phyloP scores from a whole-genome alignment of 768 basidiomycete genomes.

The Tricholomella constricta region DNA sequence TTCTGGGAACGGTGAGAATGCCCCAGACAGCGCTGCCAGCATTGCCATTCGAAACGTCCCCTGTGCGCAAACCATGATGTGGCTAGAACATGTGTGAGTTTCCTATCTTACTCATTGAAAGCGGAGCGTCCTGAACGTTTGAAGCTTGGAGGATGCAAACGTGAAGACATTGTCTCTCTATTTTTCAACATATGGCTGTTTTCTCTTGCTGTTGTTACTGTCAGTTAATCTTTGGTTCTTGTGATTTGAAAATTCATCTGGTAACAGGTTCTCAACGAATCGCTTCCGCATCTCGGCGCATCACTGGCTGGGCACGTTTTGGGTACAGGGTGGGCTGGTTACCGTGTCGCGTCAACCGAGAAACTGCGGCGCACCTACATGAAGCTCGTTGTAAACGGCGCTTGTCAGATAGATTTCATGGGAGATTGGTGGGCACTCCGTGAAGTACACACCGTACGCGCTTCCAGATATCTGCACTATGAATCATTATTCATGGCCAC shows the following conservation, averaged over 20 bases:
- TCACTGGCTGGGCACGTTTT: slow-evolving; percentile 48
- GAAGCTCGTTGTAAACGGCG: slow-evolving; percentile 33
- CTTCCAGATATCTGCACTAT: neutral
- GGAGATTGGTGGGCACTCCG: slow-evolving; percentile 44
- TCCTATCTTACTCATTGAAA: neutral
- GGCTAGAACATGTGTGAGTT: slow-evolving; percentile 48
- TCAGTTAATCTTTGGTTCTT: slow-evolving; percentile 23
- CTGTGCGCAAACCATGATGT: slow-evolving; percentile 46
- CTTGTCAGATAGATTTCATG: slow-evolving; percentile 45
- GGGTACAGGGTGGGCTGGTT: slow-evolving; percentile 49
- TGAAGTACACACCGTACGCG: slow-evolving; percentile 38
- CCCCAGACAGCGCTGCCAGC: neutral
- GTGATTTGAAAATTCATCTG: neutral
- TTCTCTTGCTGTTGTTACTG: slow-evolving; percentile 45
- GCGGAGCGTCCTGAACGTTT: neutral
- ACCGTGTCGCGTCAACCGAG: slow-evolving; percentile 37
- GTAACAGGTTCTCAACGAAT: slow-evolving; percentile 49
- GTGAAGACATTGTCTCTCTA: slow-evolving; percentile 50
- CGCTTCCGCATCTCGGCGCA: slow-evolving; percentile 52
- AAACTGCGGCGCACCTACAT: slow-evolving; percentile 34
- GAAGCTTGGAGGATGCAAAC: slow-evolving; percentile 41
- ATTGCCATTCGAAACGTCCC: slow-evolving; percentile 12
- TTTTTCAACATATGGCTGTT: slow-evolving; percentile 52
- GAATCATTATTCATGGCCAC: neutral
- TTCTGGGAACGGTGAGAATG: neutral